Conservation (phyloP, 306 rosid species). For the Carpinus viminea region DNA sequence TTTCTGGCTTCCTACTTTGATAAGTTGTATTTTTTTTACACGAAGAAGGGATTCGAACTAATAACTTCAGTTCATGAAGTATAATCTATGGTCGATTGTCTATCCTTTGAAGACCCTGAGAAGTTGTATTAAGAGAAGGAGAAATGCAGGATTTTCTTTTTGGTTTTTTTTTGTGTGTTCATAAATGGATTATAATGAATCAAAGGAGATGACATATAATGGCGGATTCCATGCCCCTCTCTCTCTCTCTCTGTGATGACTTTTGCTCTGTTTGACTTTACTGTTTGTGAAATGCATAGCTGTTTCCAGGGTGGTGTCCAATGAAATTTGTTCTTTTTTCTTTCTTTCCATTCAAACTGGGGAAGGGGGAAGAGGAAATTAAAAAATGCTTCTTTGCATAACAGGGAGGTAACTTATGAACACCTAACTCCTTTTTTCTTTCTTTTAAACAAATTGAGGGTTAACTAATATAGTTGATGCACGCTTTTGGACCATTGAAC, state of each 20-base stretch:
- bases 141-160: neutral
- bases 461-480: too few species aligned
- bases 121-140: conserved; percentile 4
- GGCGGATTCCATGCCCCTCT: too few species aligned
- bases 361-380: too few species aligned
- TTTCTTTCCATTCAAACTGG: too few species aligned
- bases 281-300: neutral
- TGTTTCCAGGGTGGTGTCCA: neutral
- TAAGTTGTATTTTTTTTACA: too few species aligned
- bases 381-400: neutral
- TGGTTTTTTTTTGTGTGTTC: neutral
- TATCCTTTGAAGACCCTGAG: neutral
- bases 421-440: neutral
- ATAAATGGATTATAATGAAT: neutral
- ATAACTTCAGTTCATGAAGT: too few species aligned
- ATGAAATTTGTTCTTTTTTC: neutral
- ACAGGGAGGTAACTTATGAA: neutral
- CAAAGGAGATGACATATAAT: neutral
- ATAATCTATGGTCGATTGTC: too few species aligned
- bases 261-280: neutral
- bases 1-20: neutral
- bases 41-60: too few species aligned
- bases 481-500: too few species aligned
- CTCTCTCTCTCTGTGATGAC: neutral
- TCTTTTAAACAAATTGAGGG: too few species aligned